Evolutionary conservation across 176 grass and related monocot genomes (phyloP), one percentile per base, ranked within the genome.

Genomic region (Cocos nucifera): DNA sequence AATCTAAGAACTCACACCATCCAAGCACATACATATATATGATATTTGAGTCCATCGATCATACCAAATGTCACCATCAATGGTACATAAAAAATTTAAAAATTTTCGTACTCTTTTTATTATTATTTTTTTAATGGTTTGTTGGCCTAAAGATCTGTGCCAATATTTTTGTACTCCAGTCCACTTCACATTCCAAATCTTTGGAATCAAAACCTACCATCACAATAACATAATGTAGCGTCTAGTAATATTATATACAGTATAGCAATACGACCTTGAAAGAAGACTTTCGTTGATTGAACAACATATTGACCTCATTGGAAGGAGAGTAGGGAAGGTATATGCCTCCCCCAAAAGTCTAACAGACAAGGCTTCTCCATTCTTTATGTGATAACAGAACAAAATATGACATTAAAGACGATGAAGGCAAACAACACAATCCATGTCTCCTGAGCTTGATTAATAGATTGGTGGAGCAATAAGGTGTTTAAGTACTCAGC

Each of bases 81-180:
- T 44, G 8, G 35, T 44, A 44, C 14, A 2, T 44, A 44, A 12
- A 2, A 44, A 14, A 12, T 44, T 44, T 6, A 44, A 44, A 14
- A 3, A 3, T 12, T 44, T 44, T 12, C 10, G 12, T 44, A 12
- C 35, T 44, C 8, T 12, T 8, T 10, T 8, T 7, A 6, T 32
- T 32, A 6, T 32, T 23, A 2, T 39, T 44, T 3, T 44, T 9
- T 44, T 44, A 17, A 17, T 24, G 21, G 14, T 59, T 59, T 17
- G 24, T 59, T 16, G 22, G 54, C 54, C 57, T 59, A 28, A 21
- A 30, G 57, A 27, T 59, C 57, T 4, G 57, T 59, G 57, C 57
- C 57, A 17, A 29, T 6, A 4, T 27, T 6, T 27, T 59, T 27
- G 10, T 17, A 17, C 15, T 59, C 24, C 25, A 17, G 4, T 59